Conservation (phyloP, 208 protist genomes). For the Leishmania martiniquensis region DNA sequence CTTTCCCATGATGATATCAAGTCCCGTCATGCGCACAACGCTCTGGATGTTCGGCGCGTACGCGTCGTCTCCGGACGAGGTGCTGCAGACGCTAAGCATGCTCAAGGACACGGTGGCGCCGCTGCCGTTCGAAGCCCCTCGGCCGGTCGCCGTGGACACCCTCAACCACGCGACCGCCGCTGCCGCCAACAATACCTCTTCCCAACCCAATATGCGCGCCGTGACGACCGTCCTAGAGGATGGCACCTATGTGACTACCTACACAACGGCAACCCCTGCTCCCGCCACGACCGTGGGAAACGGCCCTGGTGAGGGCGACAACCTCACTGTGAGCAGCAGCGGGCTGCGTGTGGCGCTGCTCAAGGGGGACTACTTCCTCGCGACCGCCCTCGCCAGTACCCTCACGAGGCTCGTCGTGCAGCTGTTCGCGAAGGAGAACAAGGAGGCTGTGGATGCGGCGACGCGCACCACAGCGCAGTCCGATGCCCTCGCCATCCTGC, state of each 20-base stretch:
- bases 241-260: conserved; percentile 95
- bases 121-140: conserved; percentile 56
- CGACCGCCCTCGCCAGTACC: conserved; percentile 82
- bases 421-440: conserved; percentile 32
- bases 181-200: not conserved
- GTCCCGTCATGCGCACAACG: conserved; percentile 73
- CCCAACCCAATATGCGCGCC: conserved; percentile 40
- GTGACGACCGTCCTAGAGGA: conserved; percentile 86
- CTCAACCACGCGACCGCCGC: conserved; percentile 18
- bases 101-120: conserved; percentile 54
- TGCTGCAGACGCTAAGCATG: conserved; percentile 46
- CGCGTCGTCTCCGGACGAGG: conserved; percentile 56
- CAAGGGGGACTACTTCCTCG: conserved; percentile 96
- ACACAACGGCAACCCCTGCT: conserved; percentile 42
- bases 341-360: conserved; percentile 66
- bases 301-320: conserved; percentile 1
- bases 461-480: conserved; percentile 46
- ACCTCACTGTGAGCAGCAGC: conserved; percentile 17
- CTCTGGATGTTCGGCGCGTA: conserved; percentile 97
- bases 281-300: conserved; percentile 6
- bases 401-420: conserved; percentile 96
- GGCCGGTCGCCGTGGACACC: conserved; percentile 6
- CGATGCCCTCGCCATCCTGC: conserved; percentile 69
- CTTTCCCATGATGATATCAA: conserved; percentile 66
- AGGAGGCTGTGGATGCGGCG: conserved; percentile 27